Base-by-base conservation (phyloP, 106 monocot genomes). In the Apostasia ramifera region DNA sequence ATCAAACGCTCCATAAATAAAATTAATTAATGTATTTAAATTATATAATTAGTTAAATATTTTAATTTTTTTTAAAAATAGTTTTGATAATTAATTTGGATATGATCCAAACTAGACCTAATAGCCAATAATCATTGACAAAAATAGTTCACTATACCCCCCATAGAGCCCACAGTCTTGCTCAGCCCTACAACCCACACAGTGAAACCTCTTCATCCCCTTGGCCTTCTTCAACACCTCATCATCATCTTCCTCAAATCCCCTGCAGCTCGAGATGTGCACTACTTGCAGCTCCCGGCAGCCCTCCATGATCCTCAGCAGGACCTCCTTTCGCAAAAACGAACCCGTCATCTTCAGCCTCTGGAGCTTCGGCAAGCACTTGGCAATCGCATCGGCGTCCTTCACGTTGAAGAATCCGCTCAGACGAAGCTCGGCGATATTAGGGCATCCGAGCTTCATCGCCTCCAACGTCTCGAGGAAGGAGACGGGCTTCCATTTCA, bases 181-280 rank as follows among this genome's bases (percentile, higher is more conserved):
- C 52, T 6, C 10, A 10, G 10, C 7, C 52, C 10, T 52, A 4
- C 7, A 52, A 10, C 52, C 52, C 52, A 6, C 52, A 4, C 10
- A 10, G 7, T 10, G 4, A 10, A 52, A 52, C 52, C 4, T 10
- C 52, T 10, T 52, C 7, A 52, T 52, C 52, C 52, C 7, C 7
- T 4, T 6, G 10, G 52, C 52, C 52, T 52, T 52, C 52, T 4
- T 10, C 52, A 10, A 52, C 7, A 52, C 52, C 52, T 52, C 52
- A 4, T 52, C 52, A 52, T 68, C 75, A 4, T 75, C 67, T 6
- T 14, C 67, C 10, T 59, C 59, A 47, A 75, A 68, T 26, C 59
- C 75, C 55, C 48, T 44, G 59, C 67, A 75, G 3, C 42, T 51
- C 40, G 49, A 55, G 13, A 51, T 51, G 8, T 60, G 59, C 66